Conservation (phyloP, 805 yeast genomes). For the Nakazawaea wickerhamii region DNA sequence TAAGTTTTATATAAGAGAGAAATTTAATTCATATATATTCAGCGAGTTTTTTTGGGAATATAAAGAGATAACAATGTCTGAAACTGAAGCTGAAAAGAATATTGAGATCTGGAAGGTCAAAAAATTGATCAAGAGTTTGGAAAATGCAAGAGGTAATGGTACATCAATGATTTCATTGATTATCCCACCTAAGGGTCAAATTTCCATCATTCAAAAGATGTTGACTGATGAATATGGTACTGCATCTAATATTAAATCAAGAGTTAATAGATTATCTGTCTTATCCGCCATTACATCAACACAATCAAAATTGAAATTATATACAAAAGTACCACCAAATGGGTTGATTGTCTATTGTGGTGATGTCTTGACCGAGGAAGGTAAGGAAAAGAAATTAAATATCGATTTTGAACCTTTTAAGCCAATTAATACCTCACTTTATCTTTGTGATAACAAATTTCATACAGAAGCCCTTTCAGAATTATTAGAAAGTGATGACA, state of each 20-base stretch:
- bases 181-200: constrained; percentile 93
- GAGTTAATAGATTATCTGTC: constrained; percentile 94
- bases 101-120: constrained; percentile 99
- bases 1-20: no score
- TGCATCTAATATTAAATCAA: constrained; percentile 94
- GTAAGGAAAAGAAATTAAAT: constrained; percentile 93
- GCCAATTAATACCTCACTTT: constrained; percentile 95
- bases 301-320: constrained; percentile 90
- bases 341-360: constrained; percentile 98
- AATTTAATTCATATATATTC: background rate
- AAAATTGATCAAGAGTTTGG: constrained; percentile 83
- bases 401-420: constrained; percentile 98
- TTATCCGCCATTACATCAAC: constrained; percentile 96
- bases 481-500: constrained; percentile 89
- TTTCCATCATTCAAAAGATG: constrained; percentile 82
- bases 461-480: constrained; percentile 96
- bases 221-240: constrained; percentile 98
- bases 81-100: constrained; percentile 87
- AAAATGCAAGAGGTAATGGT: constrained; percentile 95
- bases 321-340: constrained; percentile 84
- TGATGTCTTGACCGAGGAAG: constrained; percentile 94
- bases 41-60: background rate
- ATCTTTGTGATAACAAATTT: constrained; percentile 95
- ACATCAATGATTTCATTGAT: constrained; percentile 97
- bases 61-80: constrained; percentile 20